Percentiles rank a stretch among this genome's conserved stretches.
Conservation (phyloP, 495 filamentous ascomycete genomes). For the Hypoxylon fuscum region DNA sequence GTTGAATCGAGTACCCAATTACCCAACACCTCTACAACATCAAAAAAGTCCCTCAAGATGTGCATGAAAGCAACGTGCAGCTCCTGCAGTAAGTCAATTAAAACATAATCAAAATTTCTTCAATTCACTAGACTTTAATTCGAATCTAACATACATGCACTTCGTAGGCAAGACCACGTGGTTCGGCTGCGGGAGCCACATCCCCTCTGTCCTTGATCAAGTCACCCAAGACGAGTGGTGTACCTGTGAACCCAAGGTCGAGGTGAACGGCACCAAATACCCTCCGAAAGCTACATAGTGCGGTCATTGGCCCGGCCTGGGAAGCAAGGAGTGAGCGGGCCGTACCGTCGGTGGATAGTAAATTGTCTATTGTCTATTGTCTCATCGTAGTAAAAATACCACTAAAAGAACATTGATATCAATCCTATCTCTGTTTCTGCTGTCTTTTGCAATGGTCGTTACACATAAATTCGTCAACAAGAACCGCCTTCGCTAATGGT, state of each 20-base stretch:
- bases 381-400: no score
- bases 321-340: no score
- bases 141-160: background rate
- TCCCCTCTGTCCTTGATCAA: slow-evolving; percentile 71
- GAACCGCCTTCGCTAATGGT: no score
- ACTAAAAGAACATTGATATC: no score
- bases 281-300: slow-evolving; percentile 60
- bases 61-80: slow-evolving; percentile 44
- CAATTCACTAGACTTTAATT: background rate
- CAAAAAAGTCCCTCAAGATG: slow-evolving; percentile 33
- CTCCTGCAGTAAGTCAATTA: slow-evolving; percentile 38
- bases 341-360: no score
- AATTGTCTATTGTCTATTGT: no score
- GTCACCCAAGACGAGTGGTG: slow-evolving; percentile 70
- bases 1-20: no score
- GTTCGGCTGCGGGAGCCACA: slow-evolving; percentile 76
- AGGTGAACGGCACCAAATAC: slow-evolving; percentile 67
- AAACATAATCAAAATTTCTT: background rate
- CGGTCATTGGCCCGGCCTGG: no score
- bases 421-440: background rate
- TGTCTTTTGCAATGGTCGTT: background rate
- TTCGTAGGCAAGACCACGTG: slow-evolving; percentile 70
- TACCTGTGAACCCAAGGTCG: slow-evolving; percentile 68
- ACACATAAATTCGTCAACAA: background rate
- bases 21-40: background rate